phyloP scores from a whole-genome alignment of 2,329 filamentous ascomycete species.

The Calonectria crousiana region DNA sequence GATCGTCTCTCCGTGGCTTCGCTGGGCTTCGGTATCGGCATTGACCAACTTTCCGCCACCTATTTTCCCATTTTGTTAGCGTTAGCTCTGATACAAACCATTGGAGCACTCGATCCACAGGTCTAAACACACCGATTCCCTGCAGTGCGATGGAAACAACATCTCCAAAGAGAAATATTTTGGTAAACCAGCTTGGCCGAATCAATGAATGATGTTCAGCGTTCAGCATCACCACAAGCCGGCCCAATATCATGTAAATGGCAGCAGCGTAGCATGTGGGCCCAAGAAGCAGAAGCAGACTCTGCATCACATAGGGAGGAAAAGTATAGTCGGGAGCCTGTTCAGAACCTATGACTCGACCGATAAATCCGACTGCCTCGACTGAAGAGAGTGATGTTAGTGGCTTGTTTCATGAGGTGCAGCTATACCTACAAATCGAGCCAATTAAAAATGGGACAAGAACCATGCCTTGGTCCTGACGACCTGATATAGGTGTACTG shows the following conservation, averaged over 20 bases:
- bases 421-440: background rate
- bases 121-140: background rate
- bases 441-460: constrained; percentile 4
- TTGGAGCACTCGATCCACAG: background rate
- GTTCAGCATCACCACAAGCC: background rate
- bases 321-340: background rate
- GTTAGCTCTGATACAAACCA: too few species aligned
- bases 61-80: background rate
- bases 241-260: constrained; percentile 4
- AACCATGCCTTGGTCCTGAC: constrained; percentile 1
- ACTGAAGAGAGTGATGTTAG: background rate
- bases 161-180: constrained; percentile 7
- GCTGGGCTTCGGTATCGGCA: constrained; percentile 2
- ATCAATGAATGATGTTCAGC: background rate
- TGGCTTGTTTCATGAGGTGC: too few species aligned
- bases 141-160: constrained; percentile 19
- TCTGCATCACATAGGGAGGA: background rate
- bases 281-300: background rate
- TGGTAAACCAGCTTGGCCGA: background rate
- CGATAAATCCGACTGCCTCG: constrained; percentile 4
- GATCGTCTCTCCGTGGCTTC: constrained; percentile 49
- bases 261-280: constrained; percentile 3
- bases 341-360: background rate
- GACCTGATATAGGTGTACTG: background rate
- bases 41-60: background rate